A percentile compares a stretch with the other conserved stretches of the same genome.
Evolutionary conservation across 495 filamentous ascomycete species (phyloP).

Genomic region (Penicillium malachiteum): DNA sequence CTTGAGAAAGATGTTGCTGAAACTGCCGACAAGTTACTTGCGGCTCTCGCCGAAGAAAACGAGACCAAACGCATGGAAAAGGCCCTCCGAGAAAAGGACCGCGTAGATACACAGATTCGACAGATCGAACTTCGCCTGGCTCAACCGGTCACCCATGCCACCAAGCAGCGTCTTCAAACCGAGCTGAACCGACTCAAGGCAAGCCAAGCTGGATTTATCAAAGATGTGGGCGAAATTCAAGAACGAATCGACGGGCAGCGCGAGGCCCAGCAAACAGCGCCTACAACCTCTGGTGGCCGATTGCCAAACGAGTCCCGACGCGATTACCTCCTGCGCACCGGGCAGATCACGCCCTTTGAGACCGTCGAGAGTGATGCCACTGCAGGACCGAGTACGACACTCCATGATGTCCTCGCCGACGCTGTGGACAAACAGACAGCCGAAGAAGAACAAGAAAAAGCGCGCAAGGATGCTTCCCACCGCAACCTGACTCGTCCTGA

Average conservation of each 20-base stretch:
- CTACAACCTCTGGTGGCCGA: constrained; percentile 46
- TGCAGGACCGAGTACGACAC: constrained; percentile 56
- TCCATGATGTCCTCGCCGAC: constrained; percentile 72
- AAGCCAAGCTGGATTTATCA: constrained; percentile 57
- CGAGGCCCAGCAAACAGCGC: constrained; percentile 43
- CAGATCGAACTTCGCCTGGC: constrained; percentile 50
- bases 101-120: constrained; percentile 46
- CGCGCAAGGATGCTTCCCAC: constrained; percentile 55
- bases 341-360: constrained; percentile 95
- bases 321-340: constrained; percentile 89
- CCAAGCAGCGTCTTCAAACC: constrained; percentile 50
- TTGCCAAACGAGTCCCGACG: constrained; percentile 77
- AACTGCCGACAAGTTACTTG: constrained; percentile 71
- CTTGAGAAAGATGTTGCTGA: constrained; percentile 70
- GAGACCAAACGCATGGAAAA: constrained; percentile 86
- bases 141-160: constrained; percentile 47
- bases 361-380: constrained; percentile 57
- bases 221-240: constrained; percentile 75
- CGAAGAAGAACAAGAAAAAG: constrained; percentile 49
- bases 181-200: constrained; percentile 64
- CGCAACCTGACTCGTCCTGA: constrained; percentile 78
- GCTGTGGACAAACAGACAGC: constrained; percentile 69
- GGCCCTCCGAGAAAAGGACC: constrained; percentile 59
- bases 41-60: constrained; percentile 80
- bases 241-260: constrained; percentile 73